Conservation (phyloP, 202 grass and related monocot species). For the Dendrocalamus latiflorus region DNA sequence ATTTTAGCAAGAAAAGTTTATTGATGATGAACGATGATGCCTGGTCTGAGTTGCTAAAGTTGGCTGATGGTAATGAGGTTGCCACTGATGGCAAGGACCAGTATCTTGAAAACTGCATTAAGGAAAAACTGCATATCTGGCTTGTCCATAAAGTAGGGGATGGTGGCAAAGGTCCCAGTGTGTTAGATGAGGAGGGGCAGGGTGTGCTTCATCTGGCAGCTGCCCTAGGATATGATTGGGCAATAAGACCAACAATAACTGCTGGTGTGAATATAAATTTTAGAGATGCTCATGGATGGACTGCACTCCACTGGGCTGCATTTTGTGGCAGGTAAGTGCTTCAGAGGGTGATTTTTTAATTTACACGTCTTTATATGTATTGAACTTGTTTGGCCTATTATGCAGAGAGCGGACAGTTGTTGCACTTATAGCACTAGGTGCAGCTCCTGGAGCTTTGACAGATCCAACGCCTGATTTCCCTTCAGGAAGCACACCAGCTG, state of each 20-base stretch:
- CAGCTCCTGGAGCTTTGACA: conserved; percentile 74
- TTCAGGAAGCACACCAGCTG: conserved; percentile 75
- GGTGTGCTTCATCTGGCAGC: conserved; percentile 82
- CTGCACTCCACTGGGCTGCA: conserved; percentile 96
- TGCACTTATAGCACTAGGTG: conserved; percentile 66
- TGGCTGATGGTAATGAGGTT: conserved; percentile 41
- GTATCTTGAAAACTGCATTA: conserved; percentile 56
- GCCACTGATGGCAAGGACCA: conserved; percentile 45
- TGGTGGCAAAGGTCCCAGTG: conserved; percentile 53
- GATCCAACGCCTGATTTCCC: conserved; percentile 78
- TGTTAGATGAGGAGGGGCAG: conserved; percentile 81
- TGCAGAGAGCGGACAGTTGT: conserved; percentile 79
- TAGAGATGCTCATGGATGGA: conserved; percentile 82
- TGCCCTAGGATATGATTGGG: conserved; percentile 89
- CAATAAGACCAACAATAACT: conserved; percentile 62
- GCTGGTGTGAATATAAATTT: conserved; percentile 85
- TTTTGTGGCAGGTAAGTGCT: conserved; percentile 76
- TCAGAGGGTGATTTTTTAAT: not conserved
- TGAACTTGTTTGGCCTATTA: conserved; percentile 30
- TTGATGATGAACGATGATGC: conserved; percentile 51
- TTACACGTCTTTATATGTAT: not conserved
- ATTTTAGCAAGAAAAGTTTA: conserved; percentile 50
- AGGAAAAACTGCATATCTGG: conserved; percentile 75
- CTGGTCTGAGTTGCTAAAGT: conserved; percentile 60
- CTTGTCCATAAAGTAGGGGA: conserved; percentile 63